phyloP scores from a whole-genome alignment of 2,329 filamentous ascomycete genomes.

The Cryphonectria nitschkei region DNA sequence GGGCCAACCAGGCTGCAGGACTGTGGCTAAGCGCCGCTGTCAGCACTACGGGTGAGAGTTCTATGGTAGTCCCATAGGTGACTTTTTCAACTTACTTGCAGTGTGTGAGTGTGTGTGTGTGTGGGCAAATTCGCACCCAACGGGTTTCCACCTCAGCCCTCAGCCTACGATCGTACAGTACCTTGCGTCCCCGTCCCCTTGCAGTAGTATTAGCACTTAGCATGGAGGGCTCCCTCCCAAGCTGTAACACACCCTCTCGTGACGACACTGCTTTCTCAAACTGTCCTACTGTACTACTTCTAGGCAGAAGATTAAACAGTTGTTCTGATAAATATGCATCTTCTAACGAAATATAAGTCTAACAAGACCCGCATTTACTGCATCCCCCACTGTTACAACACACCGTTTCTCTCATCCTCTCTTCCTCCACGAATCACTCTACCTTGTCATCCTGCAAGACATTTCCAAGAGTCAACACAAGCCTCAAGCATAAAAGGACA shows the following conservation, averaged over 20 bases:
- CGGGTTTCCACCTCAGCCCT: slow-evolving; percentile 8
- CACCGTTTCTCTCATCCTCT: slow-evolving; percentile 8
- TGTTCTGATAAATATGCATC: slow-evolving; percentile 5
- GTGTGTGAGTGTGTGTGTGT: too few species aligned
- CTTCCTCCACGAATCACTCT: slow-evolving; percentile 11
- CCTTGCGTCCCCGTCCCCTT: not conserved
- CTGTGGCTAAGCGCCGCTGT: slow-evolving; percentile 12
- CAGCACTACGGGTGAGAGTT: not conserved
- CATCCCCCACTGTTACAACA: slow-evolving; percentile 20
- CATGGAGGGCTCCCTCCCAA: slow-evolving; percentile 25
- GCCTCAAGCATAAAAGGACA: slow-evolving; percentile 10
- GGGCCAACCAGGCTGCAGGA: not conserved
- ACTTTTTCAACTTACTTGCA: slow-evolving; percentile 13
- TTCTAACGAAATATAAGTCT: slow-evolving; percentile 21
- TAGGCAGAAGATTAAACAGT: slow-evolving; percentile 23
- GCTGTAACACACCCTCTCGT: slow-evolving; percentile 12
- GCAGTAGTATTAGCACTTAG: not conserved
- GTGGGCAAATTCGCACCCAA: not conserved
- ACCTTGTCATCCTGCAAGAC: slow-evolving; percentile 22
- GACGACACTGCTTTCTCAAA: not conserved
- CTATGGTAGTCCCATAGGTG: not conserved
- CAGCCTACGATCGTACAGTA: not conserved
- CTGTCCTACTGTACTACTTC: not conserved
- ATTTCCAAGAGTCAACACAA: slow-evolving; percentile 6
- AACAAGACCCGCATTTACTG: slow-evolving; percentile 14